Base-by-base conservation (phyloP, 192 early-diverging fungal genomes). In the Podila verticillata region DNA sequence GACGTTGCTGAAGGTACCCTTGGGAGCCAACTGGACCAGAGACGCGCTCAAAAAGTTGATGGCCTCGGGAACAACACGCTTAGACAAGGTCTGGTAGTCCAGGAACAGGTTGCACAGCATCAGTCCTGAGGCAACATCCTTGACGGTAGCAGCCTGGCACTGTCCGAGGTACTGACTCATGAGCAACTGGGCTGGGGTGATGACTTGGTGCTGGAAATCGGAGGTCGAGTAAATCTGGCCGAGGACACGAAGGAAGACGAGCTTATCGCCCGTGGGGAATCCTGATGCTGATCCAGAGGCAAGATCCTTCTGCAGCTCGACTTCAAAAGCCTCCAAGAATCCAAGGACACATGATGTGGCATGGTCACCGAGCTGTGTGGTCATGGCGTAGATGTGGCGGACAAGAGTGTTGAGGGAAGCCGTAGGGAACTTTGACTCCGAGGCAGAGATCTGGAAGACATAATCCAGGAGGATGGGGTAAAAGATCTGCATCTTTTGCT, bases 221-320 rank as follows among this genome's bases (percentile, higher is more conserved):
- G 97, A 96, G n/a, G 94, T 90, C 3, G 98, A 96, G 81, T 95
- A 98, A 10, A 98, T 83, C 35, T 91, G 87, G 1, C 87, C 89
- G 57, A 97, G 75, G 31, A 92, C 66, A 32, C 91, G 88, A 61
- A 97, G 81, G 51, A 90, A 78, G 29, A 90, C 84, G 34, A 97
- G 54, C 35, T 93, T 90, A 26, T 89, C 87, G 10, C 84, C 72
- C 13, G 83, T 80, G 7, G 90, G 85, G 67, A 87, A 89, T 26
- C 66, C 69, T 28, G 82, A 78, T 4, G 47, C 61, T 5, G 62
- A 32, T 13, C 56, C 69, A 60, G 44, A 72, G 51, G 57, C 34
- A 36, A 88, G 62, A 54, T 68, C 74, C 48, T 66, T 81, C 34
- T 36, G 24, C 32, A 92, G 70, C 34, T 84, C 85, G 5, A 62